Evolutionary conservation across 1,139 yeast genomes (phyloP), one percentile per base, ranked within the genome.

Genomic region (Saccharomycopsis hybrid): DNA sequence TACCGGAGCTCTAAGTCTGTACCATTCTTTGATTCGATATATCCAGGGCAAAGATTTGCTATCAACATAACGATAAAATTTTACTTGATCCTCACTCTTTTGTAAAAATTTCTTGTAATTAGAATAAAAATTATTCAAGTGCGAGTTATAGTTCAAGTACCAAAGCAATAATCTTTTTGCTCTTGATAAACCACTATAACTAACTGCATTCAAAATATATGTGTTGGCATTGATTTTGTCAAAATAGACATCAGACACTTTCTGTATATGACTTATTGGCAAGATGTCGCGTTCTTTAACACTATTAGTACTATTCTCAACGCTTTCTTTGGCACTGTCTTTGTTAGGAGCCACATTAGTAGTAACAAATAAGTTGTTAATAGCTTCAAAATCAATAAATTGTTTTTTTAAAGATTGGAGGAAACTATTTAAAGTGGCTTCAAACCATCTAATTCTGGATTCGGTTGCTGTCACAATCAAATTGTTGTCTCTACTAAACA

Each of bases 81-180:
- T 44, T 2, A 52, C 41, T 2, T 40, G 41, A 7, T 31, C 39
- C 11, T 52, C 27, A 31, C 8, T 41, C 4, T 11, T 5, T 13
- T 11, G 7, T 11, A 46, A 41, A 18, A 24, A 4, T 2, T 41
- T 38, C 8, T 51, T 43, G 9, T 44, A 48, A 13, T 46, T 32
- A 9, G 37, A 33, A 3, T 67, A 42, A 8, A 45, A 44, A 41
- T 62, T 62, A 25, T 57, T 56, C 18, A 60, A 49, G 54, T 70
- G 75, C 33, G 63, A 58, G 49, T 70, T 70, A 52, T 64, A 63
- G 55, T 70, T 65, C 47, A 73, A 59, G 28, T 61, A 56, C 77
- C 77, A 72, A 48, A 70, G 54, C 24, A 73, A 55, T 18, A 72
- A 61, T 43, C 77, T 57, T 54, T 69, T 70, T 11, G 71, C 71